Evolutionary conservation across 495 filamentous ascomycete genomes (phyloP), one percentile per base, ranked within the genome.

Genomic region (Trichoderma erinaceum): DNA sequence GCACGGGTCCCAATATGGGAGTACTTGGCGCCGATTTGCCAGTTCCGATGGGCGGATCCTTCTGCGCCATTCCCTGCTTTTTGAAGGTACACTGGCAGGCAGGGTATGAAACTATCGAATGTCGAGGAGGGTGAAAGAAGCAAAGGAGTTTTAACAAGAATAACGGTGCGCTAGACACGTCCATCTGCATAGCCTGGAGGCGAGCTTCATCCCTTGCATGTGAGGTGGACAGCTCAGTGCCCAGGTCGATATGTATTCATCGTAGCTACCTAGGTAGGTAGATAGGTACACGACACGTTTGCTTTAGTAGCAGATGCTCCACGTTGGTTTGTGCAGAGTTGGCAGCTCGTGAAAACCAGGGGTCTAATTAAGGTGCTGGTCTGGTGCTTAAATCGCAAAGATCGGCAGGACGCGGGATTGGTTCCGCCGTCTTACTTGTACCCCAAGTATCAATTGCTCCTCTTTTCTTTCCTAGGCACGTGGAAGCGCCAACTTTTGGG

Each of bases 341-440:
- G 56, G 56, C 56, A 61, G 56, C 56, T 61, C 56, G 56, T 61
- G 23, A 61, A 16, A 61, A 3, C 23, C 18, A 32, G 29, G 12
- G 27, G n/a, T 32, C 56, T 3, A 61, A 32, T 56, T 56, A 48
- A n/a, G 44, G 13, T 56, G 25, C 25, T 25, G 25, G 27, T 4
- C 25, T 18, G 23, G 15, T 61, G 11, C 56, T 21, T 15, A 16
- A 61, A 61, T 16, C 27, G 56, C 48, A 48, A 25, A 12, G 56
- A 61, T 61, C 56, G 56, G 56, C 56, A 13, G 12, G 3, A 13
- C 25, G 56, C 56, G 56, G 56, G 25, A 61, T 61, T 61, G 25
- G 56, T 61, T 61, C 56, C 56, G 56, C 56, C 27, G 56, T 52
- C 16, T 52, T 52, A 52, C 35, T 7, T 15, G 48, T 18, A n/a